These are phyloP conservation scores for Clonostachys rhizophaga DNA, from an alignment of 2,329 filamentous ascomycete genomes.

Conservation along the genomic window DNA sequence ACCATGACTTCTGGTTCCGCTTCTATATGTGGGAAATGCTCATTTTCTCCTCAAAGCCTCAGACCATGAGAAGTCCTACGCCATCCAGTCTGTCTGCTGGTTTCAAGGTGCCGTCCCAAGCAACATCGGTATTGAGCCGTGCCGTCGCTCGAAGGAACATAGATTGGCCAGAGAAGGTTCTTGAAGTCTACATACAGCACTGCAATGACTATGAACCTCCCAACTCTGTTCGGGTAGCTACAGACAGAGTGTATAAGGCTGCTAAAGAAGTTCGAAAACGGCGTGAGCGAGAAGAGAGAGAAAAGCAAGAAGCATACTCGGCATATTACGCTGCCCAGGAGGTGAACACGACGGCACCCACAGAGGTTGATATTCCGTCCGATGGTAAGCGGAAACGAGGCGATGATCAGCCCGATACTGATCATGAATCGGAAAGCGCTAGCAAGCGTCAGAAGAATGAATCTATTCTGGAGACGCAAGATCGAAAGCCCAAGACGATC, in stretches of 20 bases:
- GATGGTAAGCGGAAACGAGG: constrained; percentile 70
- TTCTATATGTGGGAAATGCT: constrained; percentile 93
- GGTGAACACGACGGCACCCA: constrained; percentile 14
- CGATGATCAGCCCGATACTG: constrained; percentile 42
- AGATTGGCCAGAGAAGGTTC: constrained; percentile 72
- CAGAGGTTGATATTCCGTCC: constrained; percentile 20
- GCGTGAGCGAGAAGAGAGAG: constrained; percentile 60
- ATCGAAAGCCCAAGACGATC: constrained; percentile 8
- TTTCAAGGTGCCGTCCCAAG: constrained; percentile 62
- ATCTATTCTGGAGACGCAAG: not conserved
- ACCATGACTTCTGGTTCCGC: constrained; percentile 88
- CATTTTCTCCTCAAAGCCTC: constrained; percentile 38
- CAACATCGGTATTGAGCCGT: constrained; percentile 71
- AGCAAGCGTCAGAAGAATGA: constrained; percentile 64
- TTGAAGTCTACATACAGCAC: constrained; percentile 71
- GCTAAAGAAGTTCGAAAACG: constrained; percentile 59
- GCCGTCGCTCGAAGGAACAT: constrained; percentile 59
- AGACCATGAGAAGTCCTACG: constrained; percentile 47
- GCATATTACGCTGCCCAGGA: constrained; percentile 25
- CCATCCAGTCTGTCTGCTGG: constrained; percentile 38
- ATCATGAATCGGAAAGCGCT: constrained; percentile 31
- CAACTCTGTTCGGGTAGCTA: constrained; percentile 66
- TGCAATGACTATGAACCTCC: constrained; percentile 89
- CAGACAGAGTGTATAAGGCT: constrained; percentile 68
- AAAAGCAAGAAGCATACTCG: constrained; percentile 49